Evolutionary conservation across 306 rosid genomes (phyloP), one percentile per base, ranked within the genome.

Genomic region (Myrica gale): DNA sequence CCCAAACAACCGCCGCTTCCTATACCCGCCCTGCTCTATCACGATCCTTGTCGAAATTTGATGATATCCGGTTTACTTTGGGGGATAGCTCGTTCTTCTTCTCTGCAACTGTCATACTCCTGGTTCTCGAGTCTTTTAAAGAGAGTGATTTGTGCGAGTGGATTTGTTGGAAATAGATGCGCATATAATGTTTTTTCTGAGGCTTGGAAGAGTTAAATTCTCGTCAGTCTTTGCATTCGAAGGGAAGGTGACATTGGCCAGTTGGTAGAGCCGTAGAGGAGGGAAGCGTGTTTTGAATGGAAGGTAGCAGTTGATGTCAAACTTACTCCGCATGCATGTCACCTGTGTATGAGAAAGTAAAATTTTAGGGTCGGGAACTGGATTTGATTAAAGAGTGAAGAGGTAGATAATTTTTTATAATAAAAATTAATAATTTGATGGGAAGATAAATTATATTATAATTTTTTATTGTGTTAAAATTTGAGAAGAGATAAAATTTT

Each of bases 271-370:
- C 32, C 32, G 32, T 26, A 26, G 63, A 61, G 57, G 21, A 21
- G 42, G 8, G 19, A 71, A 72, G 53, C 80, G 44, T 75, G 71
- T 57, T 78, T 84, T 75, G 88, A 84, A 79, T 37, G 83, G 81
- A 58, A 39, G 85, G 37, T 84, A 21, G 79, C 48, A 1, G 17
- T 41, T 15, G 13, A 48, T 13, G 6, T 69, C 58, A 69, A 23
- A n/a, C 2, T 66, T 17, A 1, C 26, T 65, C 50, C 4, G 50
- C 70, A 1, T 32, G 50, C 70, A 1, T 32, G 37, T 32, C 37
- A 32, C 37, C n/a, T n/a, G n/a, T n/a, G n/a, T n/a, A n/a, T n/a
- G n/a, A n/a, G n/a, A n/a, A n/a, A n/a, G n/a, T n/a, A n/a, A n/a
- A n/a, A n/a, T n/a, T n/a, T n/a, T n/a, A n/a, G n/a, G n/a, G n/a